Conservation (phyloP, 2,329 filamentous ascomycete genomes). For the Botrytis hyacinthi region DNA sequence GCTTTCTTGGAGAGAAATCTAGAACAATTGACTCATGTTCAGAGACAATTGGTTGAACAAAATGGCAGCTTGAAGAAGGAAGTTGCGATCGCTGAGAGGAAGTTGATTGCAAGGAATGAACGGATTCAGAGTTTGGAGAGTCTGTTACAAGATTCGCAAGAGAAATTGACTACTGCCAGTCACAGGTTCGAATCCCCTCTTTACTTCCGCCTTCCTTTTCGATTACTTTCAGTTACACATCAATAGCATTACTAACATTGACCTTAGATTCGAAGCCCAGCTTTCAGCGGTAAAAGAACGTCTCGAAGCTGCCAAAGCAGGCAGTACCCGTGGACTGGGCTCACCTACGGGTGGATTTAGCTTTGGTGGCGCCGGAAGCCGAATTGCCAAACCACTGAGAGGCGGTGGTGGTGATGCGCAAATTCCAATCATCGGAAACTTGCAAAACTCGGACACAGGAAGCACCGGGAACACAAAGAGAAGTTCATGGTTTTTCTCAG, state of each 20-base stretch:
- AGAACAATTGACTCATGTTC: slow-evolving; percentile 95
- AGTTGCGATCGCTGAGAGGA: slow-evolving; percentile 96
- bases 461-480: slow-evolving; percentile 34
- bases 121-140: slow-evolving; percentile 91
- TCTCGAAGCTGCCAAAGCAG: slow-evolving; percentile 89
- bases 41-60: slow-evolving; percentile 96
- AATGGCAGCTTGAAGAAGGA: slow-evolving; percentile 98
- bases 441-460: slow-evolving; percentile 52
- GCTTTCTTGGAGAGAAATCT: slow-evolving; percentile 97
- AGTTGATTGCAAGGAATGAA: slow-evolving; percentile 94
- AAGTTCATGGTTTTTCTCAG: slow-evolving; percentile 40
- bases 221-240: not conserved
- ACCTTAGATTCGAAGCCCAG: slow-evolving; percentile 85
- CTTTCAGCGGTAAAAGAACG: slow-evolving; percentile 97
- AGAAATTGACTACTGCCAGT: slow-evolving; percentile 95
- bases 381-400: slow-evolving; percentile 67
- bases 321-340: slow-evolving; percentile 80
- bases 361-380: slow-evolving; percentile 62
- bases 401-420: slow-evolving; percentile 51
- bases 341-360: slow-evolving; percentile 68
- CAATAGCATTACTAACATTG: slow-evolving; percentile 26
- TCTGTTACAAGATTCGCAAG: slow-evolving; percentile 92
- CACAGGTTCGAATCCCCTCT: slow-evolving; percentile 70
- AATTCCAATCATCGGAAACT: slow-evolving; percentile 56
- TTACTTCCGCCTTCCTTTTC: slow-evolving; percentile 13